Conservation (phyloP, 805 yeast genomes). For the Naumovozyma dairenensis region DNA sequence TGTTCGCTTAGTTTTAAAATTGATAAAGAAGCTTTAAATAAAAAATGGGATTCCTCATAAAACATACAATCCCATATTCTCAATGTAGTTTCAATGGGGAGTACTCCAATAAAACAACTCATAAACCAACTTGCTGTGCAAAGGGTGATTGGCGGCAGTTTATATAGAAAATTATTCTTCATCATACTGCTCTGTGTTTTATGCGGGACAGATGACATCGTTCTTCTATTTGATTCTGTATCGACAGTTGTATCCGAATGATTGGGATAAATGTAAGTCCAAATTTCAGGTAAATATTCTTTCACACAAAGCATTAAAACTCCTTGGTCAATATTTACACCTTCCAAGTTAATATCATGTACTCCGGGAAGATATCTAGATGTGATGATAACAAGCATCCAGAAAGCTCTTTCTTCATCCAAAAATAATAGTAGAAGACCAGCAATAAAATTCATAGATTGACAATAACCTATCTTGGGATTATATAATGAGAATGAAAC, state of each 20-base stretch:
- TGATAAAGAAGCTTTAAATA: constrained; percentile 74
- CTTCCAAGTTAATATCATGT: constrained; percentile 82
- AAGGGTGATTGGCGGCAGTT: constrained; percentile 80
- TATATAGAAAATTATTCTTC: constrained; percentile 45
- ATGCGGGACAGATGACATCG: neutral
- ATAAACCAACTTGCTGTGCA: constrained; percentile 97
- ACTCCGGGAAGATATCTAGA: constrained; percentile 82
- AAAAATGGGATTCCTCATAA: constrained; percentile 79
- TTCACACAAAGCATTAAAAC: constrained; percentile 78
- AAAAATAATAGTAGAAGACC: constrained; percentile 76
- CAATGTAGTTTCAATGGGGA: constrained; percentile 81
- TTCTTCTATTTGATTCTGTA: neutral
- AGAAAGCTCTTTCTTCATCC: constrained; percentile 84
- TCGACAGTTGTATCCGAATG: neutral
- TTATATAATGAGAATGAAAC: constrained; percentile 75
- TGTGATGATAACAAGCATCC: constrained; percentile 92
- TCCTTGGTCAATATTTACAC: constrained; percentile 92
- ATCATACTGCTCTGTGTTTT: constrained; percentile 11
- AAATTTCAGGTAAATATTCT: constrained; percentile 74
- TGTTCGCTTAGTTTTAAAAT: constrained; percentile 69
- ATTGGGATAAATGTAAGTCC: constrained; percentile 42
- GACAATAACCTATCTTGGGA: constrained; percentile 93
- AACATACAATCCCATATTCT: constrained; percentile 93
- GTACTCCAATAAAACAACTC: constrained; percentile 83
- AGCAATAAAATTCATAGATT: constrained; percentile 84